Base-by-base conservation (phyloP, 176 grass and related monocot genomes). In the Zoysia japonica region DNA sequence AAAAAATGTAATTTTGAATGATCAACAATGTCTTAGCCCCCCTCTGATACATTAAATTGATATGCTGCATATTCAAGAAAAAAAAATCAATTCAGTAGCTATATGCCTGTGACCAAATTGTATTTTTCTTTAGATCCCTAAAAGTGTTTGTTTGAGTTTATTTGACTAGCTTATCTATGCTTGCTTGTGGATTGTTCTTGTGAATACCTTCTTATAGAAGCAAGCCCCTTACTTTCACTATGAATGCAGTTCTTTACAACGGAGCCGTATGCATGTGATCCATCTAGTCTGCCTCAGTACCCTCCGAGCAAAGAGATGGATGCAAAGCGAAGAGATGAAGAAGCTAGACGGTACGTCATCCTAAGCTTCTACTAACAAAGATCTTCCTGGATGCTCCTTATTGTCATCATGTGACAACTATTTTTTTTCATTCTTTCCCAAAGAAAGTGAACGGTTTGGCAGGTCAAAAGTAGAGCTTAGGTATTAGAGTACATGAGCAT, bases 261-360 rank as follows among this genome's bases (percentile, higher is more conserved):
- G 10, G 91, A 94, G 67, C 91, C 91, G 47, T 76, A 60, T 82
- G 83, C 88, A 17, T 94, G 91, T 37, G 91, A 94, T 59, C 91
- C 91, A 47, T 86, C 88, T 47, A 94, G 88, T 91, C 47, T 94
- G 14, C 91, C 91, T 19, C 88, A 94, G 64, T 94, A 94, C 64
- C 88, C 91, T 44, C 91, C 91, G 46, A 91, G 91, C 86, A 94
- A 94, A 80, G 91, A 94, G 79, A 91, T 94, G 79, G 91, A 94
- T 60, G 91, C 91, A 51, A 94, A 94, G 86, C 75, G 79, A 73
- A 86, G 91, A 79, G 91, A 94, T 47, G 91, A 94, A 86, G 88
- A 94, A 88, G 88, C 91, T 70, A 94, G 91, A 91, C 88, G 91
- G 91, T 94, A 78, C 55, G 87, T 85, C 9, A 38, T 40, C 46